phyloP scores from a whole-genome alignment of 345 rosid species.

The Microthlaspi erraticum region DNA sequence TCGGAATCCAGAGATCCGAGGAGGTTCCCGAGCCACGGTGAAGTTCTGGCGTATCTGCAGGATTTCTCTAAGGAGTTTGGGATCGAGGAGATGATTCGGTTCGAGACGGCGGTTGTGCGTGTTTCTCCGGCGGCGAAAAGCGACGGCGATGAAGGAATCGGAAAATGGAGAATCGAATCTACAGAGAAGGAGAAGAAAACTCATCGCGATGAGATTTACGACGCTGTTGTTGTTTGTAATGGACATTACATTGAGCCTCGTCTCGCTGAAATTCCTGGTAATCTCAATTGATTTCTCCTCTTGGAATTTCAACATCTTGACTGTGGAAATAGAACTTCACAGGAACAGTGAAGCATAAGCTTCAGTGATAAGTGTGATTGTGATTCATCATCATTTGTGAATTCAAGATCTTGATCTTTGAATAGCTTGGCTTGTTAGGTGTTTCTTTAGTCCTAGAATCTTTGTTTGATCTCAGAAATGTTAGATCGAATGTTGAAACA shows the following conservation, averaged over 20 bases:
- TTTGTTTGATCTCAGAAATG: background rate
- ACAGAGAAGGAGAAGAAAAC: slow-evolving; percentile 37
- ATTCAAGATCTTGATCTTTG: background rate
- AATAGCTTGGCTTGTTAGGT: background rate
- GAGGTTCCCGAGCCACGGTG: slow-evolving; percentile 75
- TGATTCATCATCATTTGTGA: background rate
- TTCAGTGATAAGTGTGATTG: background rate
- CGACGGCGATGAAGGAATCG: slow-evolving; percentile 41
- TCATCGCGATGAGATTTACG: slow-evolving; percentile 53
- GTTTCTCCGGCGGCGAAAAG: slow-evolving; percentile 39
- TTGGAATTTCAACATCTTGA: background rate
- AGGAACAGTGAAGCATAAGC: too few relatives aligned
- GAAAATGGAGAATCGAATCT: slow-evolving; percentile 66
- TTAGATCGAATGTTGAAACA: background rate
- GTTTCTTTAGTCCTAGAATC: background rate
- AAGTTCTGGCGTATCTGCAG: slow-evolving; percentile 65
- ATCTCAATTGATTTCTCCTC: slow-evolving; percentile 1
- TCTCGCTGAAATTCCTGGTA: slow-evolving; percentile 67
- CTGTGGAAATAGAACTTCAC: too few relatives aligned
- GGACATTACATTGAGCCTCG: slow-evolving; percentile 79
- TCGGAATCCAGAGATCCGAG: slow-evolving; percentile 58
- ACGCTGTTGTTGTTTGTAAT: slow-evolving; percentile 77
- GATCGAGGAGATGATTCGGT: slow-evolving; percentile 65
- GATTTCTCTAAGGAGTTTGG: slow-evolving; percentile 69
- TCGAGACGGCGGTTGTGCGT: slow-evolving; percentile 59